Evolutionary conservation across 2,329 filamentous ascomycete genomes (phyloP).

Genomic region (Fusarium solani-melongenae): DNA sequence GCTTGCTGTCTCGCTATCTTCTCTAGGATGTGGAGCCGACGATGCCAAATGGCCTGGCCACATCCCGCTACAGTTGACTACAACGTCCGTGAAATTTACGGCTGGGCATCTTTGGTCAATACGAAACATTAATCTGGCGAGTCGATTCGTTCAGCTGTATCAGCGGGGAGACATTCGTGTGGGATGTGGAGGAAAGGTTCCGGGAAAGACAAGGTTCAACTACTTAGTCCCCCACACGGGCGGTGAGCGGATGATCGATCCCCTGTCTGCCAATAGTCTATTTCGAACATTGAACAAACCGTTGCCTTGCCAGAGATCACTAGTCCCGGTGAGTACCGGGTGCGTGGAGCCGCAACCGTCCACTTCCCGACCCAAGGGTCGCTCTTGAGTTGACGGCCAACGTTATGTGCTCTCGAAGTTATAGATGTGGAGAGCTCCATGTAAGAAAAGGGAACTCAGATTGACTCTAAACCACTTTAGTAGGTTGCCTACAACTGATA

Average conservation of each 20-base stretch:
- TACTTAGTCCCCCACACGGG: background rate
- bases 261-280: background rate
- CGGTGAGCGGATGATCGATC: background rate
- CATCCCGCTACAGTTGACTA: background rate
- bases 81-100: background rate
- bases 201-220: background rate
- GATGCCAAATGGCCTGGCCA: background rate
- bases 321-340: background rate
- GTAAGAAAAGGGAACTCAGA: background rate
- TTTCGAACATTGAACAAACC: background rate
- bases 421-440: background rate
- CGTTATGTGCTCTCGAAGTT: background rate
- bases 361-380: background rate
- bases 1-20: background rate
- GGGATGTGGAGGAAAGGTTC: background rate
- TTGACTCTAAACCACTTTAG: background rate
- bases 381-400: background rate
- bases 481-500: background rate
- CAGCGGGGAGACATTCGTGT: background rate
- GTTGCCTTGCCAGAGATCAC: background rate
- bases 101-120: background rate
- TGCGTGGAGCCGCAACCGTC: background rate
- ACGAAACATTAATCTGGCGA: background rate
- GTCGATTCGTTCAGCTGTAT: background rate
- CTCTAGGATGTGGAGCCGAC: background rate